Percentiles rank a stretch among this genome's conserved stretches.
Evolutionary conservation across 2,329 filamentous ascomycete species (phyloP).

Genomic region (Neofusicoccum umdonicola): DNA sequence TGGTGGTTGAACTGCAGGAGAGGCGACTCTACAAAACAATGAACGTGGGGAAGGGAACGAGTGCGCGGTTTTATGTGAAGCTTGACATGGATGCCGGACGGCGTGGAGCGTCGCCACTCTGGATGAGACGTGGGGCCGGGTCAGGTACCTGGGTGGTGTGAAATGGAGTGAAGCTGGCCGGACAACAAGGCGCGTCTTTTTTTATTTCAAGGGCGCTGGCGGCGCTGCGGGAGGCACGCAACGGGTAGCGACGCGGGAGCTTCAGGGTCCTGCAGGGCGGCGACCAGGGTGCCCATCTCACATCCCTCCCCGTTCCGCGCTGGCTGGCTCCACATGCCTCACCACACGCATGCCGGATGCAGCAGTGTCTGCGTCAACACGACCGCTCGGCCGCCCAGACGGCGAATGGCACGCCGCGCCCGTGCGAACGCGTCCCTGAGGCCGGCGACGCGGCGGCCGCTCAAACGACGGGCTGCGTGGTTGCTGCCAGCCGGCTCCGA

Average conservation of each 20-base stretch:
- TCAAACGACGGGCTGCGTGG: neutral
- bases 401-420: neutral
- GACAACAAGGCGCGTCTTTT: slow-evolving; percentile 2
- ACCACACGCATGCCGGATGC: slow-evolving; percentile 4
- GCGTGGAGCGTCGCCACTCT: neutral
- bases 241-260: neutral
- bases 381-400: neutral
- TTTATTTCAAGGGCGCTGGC: neutral
- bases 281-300: neutral
- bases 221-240: neutral
- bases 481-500: neutral
- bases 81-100: neutral
- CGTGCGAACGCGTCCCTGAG: neutral
- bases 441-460: neutral
- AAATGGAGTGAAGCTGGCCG: slow-evolving; percentile 1
- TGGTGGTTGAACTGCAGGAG: neutral
- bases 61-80: neutral
- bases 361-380: slow-evolving; percentile 4
- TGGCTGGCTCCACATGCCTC: slow-evolving; percentile 1
- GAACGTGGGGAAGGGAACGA: neutral
- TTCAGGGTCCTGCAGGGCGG: slow-evolving; percentile 12
- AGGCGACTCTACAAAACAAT: neutral
- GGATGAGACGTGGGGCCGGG: neutral
- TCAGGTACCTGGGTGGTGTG: neutral
- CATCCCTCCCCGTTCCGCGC: slow-evolving; percentile 10